phyloP scores from a whole-genome alignment of 306 rosid species.

The Trichosanthes cucumerina region DNA sequence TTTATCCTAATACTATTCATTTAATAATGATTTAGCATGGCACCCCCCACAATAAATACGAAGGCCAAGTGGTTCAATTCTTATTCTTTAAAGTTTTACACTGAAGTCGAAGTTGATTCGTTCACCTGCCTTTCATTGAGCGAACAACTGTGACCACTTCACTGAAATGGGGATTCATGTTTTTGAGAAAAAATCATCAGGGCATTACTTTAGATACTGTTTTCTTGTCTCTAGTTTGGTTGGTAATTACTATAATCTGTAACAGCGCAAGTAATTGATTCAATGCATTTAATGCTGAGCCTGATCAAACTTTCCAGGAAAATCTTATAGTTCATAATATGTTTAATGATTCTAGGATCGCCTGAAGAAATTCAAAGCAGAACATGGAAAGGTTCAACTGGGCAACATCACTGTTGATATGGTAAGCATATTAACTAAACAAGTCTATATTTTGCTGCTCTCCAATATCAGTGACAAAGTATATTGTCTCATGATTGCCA shows the following conservation, averaged over 20 bases:
- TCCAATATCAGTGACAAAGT: not conserved
- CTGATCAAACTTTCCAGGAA: not conserved
- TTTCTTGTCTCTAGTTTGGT: not conserved
- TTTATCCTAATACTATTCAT: constrained; percentile 8
- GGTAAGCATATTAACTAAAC: constrained; percentile 29
- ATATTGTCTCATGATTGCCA: not conserved
- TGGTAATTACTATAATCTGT: too few relatives aligned
- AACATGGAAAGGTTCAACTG: constrained; percentile 73
- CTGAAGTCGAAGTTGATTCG: not conserved
- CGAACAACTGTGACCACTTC: not conserved
- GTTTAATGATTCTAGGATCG: constrained; percentile 48
- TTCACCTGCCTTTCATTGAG: not conserved
- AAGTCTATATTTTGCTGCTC: constrained; percentile 3
- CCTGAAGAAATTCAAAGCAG: constrained; percentile 69
- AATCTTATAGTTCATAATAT: not conserved
- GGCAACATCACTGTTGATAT: constrained; percentile 86
- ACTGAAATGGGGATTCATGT: not conserved
- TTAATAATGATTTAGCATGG: constrained; percentile 3
- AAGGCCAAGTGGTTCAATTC: not conserved
- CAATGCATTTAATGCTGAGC: not conserved
- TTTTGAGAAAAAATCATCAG: not conserved
- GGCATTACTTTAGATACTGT: not conserved
- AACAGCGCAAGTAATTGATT: not conserved
- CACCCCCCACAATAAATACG: not conserved
- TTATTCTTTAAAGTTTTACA: not conserved